Base-by-base conservation (phyloP, 2,329 filamentous ascomycete species). In the Epichloe festucae region DNA sequence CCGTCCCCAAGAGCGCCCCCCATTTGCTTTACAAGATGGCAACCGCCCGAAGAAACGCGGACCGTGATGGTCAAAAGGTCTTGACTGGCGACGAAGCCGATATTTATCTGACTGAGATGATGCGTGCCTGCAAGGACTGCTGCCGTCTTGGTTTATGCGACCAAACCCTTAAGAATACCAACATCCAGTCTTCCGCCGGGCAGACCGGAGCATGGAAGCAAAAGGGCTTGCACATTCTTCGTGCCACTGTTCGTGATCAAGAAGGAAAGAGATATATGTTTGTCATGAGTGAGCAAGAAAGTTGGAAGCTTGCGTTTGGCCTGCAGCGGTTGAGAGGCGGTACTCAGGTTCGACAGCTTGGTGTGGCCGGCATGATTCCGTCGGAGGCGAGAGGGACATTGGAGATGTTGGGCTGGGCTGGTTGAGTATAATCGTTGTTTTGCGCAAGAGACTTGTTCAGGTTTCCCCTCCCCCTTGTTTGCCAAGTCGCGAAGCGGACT, bases 231-330 rank as follows among this genome's bases (percentile, higher is more conserved):
- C 82, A 85, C 62, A 64, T 86, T 10, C 66, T 86, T 52, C 75
- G 82, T 48, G 82, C 81, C 21, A 82, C 76, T 14, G 73, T 85
- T 53, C 71, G 79, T 51, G 82, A 86, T 60, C 78, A 82, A 57
- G 81, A 84, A 54, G 79, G 79, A 43, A 83, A 82, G 67, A 73
- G 80, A 38, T 84, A 79, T 60, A 64, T 85, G 38, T 85, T 85
- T 60, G 73, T 85, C 10, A 67, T 85, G 36, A 71, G 73, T 41
- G 80, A 85, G 61, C 74, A 79, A 54, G 82, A 86, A 63, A 75
- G 75, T 31, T 85, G 82, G 82, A 86, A 86, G 73, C 70, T 86
- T 23, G 73, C 79, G 1, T 69, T 77, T 38, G 81, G 79, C 2
- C 62, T 86, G 58, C 78, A 82, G 63, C 73, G 77, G 44, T 65